Base-by-base conservation (phyloP, 2,329 filamentous ascomycete genomes). In the Pseudocercospora vitis region DNA sequence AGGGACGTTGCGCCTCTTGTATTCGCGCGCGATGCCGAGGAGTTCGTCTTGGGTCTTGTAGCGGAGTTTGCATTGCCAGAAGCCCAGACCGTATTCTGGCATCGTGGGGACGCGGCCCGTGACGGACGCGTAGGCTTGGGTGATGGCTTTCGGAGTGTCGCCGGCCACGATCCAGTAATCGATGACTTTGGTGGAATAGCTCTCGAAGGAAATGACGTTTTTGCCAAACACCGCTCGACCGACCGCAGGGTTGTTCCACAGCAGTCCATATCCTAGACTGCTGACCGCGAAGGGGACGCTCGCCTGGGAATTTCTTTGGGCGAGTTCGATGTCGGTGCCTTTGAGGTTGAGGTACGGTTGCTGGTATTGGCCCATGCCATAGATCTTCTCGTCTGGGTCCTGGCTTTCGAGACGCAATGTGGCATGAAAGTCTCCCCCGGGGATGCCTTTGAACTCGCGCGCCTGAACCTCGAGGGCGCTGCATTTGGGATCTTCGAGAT, bases 321-420 rank as follows among this genome's bases (percentile, higher is more conserved):
- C 83, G 2, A 87, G 75, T 63, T 87, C 84, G 1, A 86, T 67
- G 52, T 86, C 82, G 0, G 73, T 64, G 0, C 84, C 84, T 60
- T 86, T 86, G 45, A 86, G 73, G 63, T 86, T 76, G n/a, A 87
- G 71, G 48, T 74, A 76, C 0, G 81, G 79, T 59, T 87, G 83
- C 62, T 87, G 84, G 55, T 87, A 86, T 67, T 87, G 84, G 0
- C 84, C 84, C 83, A 86, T 86, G 16, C 84, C 84, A 61, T 77
- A 87, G n/a, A 87, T 79, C 63, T 78, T 81, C 65, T 87, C 84
- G 14, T 78, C 71, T 0, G 71, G 68, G 49, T 42, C 54, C 8
- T 80, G 64, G 1, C 78, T 80, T 64, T 86, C 83, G 49, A 86
- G 77, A 0, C 84, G 75, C 59, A 78, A 72, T 0, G 81, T 85